These are phyloP conservation scores for Boletus speciosus DNA, from an alignment of 768 basidiomycete genomes.

Conservation along the genomic window DNA sequence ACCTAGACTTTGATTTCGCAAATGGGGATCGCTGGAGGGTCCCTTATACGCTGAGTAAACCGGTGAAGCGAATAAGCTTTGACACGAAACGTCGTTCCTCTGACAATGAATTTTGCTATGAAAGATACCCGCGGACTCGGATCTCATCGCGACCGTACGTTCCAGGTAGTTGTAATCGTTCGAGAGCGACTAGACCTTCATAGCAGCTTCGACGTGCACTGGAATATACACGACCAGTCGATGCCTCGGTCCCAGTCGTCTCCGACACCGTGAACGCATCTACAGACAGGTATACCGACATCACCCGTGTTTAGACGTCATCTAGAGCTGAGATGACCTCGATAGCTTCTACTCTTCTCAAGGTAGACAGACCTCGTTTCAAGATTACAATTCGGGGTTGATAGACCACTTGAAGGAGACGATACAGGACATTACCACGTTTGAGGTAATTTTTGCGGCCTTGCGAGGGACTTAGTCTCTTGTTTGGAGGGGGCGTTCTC, in stretches of 20 bases:
- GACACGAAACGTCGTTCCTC: not conserved
- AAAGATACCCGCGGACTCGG: constrained; percentile 59
- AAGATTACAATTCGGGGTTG: constrained; percentile 65
- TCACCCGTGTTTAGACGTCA: not conserved
- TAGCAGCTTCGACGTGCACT: constrained; percentile 47
- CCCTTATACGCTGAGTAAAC: constrained; percentile 68
- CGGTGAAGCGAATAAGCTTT: constrained; percentile 36
- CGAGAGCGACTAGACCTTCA: constrained; percentile 4
- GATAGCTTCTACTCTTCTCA: constrained; percentile 83
- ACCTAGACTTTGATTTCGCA: constrained; percentile 73
- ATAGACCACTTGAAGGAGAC: constrained; percentile 51
- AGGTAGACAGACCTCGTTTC: constrained; percentile 78
- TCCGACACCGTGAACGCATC: constrained; percentile 62
- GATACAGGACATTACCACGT: constrained; percentile 55
- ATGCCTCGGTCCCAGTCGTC: constrained; percentile 37
- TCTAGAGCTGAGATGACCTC: constrained; percentile 5
- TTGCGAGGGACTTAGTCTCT: not conserved
- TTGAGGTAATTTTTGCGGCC: constrained; percentile 51
- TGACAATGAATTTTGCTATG: not conserved
- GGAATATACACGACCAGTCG: constrained; percentile 41
- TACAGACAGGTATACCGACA: constrained; percentile 60
- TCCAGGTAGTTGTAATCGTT: not conserved
- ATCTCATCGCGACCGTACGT: constrained; percentile 50
- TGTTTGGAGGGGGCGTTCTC: not conserved
- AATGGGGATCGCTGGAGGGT: constrained; percentile 36